These are phyloP conservation scores for Pseudevernia furfuracea DNA, from an alignment of 495 filamentous ascomycete genomes.

Conservation along the genomic window DNA sequence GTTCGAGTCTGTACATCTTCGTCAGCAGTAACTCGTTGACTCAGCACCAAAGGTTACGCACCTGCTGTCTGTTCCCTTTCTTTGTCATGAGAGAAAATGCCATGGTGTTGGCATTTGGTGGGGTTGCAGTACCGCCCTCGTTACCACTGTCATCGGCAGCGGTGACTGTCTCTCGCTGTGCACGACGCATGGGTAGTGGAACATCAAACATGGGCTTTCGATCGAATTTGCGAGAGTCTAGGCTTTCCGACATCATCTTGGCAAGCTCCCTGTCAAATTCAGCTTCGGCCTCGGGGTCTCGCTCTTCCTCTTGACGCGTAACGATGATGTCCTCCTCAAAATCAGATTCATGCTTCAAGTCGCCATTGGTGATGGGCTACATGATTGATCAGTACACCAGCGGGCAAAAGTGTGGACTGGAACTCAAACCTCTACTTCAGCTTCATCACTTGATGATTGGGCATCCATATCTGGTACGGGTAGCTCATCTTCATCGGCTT, in stretches of 20 bases:
- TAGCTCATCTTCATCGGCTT: constrained; percentile 50
- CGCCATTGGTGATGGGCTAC: constrained; percentile 22
- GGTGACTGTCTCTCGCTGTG: constrained; percentile 48
- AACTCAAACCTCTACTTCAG: constrained; percentile 36
- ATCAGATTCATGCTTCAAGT: constrained; percentile 42
- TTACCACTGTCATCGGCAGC: constrained; percentile 44
- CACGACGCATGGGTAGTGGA: constrained; percentile 78
- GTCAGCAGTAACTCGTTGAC: constrained; percentile 5
- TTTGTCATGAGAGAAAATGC: constrained; percentile 94
- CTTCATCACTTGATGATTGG: constrained; percentile 52
- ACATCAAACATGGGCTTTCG: constrained; percentile 91
- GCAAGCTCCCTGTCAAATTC: constrained; percentile 98
- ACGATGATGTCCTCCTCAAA: constrained; percentile 84
- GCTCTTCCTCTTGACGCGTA: constrained; percentile 77
- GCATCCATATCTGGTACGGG: constrained; percentile 48
- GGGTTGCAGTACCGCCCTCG: constrained; percentile 34
- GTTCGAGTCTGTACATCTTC: constrained; percentile 63
- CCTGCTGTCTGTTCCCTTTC: constrained; percentile 91
- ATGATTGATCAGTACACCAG: constrained; percentile 3
- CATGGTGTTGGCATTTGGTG: constrained; percentile 58
- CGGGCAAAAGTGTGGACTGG: background rate
- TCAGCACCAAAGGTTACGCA: constrained; percentile 31
- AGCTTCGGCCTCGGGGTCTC: constrained; percentile 89
- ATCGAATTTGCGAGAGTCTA: constrained; percentile 89
- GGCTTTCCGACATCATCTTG: constrained; percentile 96